Base-by-base conservation (phyloP, 768 basidiomycete genomes). In the Trametes cinnabarina region DNA sequence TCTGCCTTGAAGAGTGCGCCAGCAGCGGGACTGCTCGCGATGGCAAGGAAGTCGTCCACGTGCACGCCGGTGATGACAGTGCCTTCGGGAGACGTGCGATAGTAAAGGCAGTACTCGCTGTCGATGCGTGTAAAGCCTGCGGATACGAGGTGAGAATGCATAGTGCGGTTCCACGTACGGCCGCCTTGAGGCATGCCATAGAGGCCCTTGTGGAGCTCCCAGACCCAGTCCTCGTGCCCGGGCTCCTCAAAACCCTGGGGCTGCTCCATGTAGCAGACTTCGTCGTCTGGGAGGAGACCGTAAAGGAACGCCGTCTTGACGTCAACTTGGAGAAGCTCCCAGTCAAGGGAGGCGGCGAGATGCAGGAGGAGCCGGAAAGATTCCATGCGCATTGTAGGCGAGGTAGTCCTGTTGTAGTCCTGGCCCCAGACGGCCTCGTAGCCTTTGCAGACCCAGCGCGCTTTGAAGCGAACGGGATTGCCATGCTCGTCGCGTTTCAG, bases 361-460 rank as follows among this genome's bases (percentile, higher is more conserved):
- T 77, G 73, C 0, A 76, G 64, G 2, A 81, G 60, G 3, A 73
- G 62, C 0, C 70, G 63, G 46, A 76, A 69, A 0, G 76, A 74
- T 59, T 78, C 76, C 65, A 76, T 70, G 15, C 71, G 69, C 14
- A 72, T 72, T 12, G 72, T 74, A 0, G 75, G 76, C 41, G 79
- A 76, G 42, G 73, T 76, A 0, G 77, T 78, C 23, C 66, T 35
- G 74, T 64, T 68, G 56, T 74, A 82, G 48, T 82, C 79, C 8
- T 68, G 58, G 0, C 80, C 79, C 25, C 66, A 73, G 0, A 74
- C 62, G 50, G 79, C 77, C 22, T 75, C 62, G 62, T 69, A 78
- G 0, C 81, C 79, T 51, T 75, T 71, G 23, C 76, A 73, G 0
- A 82, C 76, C 23, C 74, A 69, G 0, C 73, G 67, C 0, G 72